Evolutionary conservation across 75 land plant species (phyloP).

Genomic region (Pseudotsuga menziesii): DNA sequence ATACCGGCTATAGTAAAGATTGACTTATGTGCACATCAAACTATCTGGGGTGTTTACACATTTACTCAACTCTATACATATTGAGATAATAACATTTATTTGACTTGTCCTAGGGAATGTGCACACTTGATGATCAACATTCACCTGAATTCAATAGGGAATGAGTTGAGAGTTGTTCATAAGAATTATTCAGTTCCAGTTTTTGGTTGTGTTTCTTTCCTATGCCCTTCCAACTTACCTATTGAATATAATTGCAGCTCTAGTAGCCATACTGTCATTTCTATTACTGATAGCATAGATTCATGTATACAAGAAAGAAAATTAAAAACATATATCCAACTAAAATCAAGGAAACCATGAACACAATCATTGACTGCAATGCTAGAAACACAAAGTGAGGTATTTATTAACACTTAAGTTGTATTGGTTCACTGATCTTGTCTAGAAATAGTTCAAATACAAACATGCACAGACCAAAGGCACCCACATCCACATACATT

Average conservation of each 20-base stretch:
- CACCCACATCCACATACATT: not conserved
- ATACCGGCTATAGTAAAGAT: too few species aligned
- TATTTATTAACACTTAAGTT: not conserved
- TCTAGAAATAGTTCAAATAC: not conserved
- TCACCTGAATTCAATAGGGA: not conserved
- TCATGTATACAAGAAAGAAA: not conserved
- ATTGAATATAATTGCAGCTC: too few species aligned
- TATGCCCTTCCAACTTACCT: too few species aligned
- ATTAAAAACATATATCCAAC: not conserved
- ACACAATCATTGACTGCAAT: constrained; percentile 19
- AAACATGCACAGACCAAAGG: not conserved
- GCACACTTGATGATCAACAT: not conserved
- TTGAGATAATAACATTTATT: too few species aligned
- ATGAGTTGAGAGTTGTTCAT: not conserved
- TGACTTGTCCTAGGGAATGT: not conserved
- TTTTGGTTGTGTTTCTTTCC: too few species aligned
- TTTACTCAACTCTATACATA: too few species aligned
- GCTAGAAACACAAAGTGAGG: constrained; percentile 70
- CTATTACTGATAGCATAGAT: not conserved
- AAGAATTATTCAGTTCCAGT: too few species aligned
- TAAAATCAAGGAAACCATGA: not conserved
- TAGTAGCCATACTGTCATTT: not conserved
- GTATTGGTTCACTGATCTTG: not conserved
- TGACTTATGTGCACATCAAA: too few species aligned
- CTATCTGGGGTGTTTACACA: too few species aligned